Evolutionary conservation across 2,329 filamentous ascomycete species (phyloP).

Genomic region (Ilyonectria robusta): DNA sequence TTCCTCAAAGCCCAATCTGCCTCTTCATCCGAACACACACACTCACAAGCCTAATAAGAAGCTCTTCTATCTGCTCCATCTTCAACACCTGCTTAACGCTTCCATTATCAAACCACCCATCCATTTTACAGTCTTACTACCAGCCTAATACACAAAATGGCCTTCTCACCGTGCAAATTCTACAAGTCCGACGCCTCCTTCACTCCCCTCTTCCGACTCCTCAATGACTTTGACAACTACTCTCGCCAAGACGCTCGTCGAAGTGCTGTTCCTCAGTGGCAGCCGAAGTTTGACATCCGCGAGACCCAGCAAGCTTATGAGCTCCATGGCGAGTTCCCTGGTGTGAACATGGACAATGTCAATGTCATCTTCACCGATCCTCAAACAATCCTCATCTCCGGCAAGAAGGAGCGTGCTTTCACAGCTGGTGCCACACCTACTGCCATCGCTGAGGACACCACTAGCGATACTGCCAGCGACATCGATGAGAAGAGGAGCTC

Average conservation of each 20-base stretch:
- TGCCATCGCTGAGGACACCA: constrained; percentile 61
- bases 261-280: constrained; percentile 68
- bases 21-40: constrained; percentile 48
- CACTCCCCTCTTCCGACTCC: constrained; percentile 73
- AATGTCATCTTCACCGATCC: constrained; percentile 84
- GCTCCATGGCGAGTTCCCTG: constrained; percentile 85
- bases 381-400: constrained; percentile 79
- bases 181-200: constrained; percentile 66
- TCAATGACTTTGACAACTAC: constrained; percentile 75
- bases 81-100: constrained; percentile 41
- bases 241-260: constrained; percentile 55
- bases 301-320: constrained; percentile 79
- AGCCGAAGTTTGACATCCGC: constrained; percentile 83
- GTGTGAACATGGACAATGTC: constrained; percentile 80
- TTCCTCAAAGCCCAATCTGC: constrained; percentile 30
- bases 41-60: not conserved
- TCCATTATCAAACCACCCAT: constrained; percentile 43
- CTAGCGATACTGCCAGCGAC: constrained; percentile 58
- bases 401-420: constrained; percentile 76
- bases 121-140: constrained; percentile 36
- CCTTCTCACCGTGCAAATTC: constrained; percentile 69
- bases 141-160: constrained; percentile 63
- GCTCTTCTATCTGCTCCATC: too few species aligned
- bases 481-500: constrained; percentile 56
- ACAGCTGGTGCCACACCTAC: constrained; percentile 66